Conservation (phyloP, 345 rosid genomes). For the Gossypium rotundifolium region DNA sequence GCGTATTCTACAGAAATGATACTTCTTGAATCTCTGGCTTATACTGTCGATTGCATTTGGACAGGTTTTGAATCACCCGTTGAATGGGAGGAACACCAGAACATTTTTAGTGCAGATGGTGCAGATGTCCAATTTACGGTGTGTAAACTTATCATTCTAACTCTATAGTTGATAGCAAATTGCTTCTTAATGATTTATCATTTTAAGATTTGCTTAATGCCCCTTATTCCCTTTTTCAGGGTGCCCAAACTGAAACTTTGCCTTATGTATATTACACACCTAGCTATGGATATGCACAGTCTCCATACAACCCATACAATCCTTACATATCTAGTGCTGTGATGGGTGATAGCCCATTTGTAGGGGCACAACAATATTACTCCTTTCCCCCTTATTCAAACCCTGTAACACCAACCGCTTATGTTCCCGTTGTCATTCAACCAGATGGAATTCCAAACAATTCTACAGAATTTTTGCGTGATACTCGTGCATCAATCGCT, state of each 20-base stretch:
- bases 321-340: slow-evolving; percentile 86
- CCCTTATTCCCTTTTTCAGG: slow-evolving; percentile 37
- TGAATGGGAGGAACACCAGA: slow-evolving; percentile 91
- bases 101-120: slow-evolving; percentile 80
- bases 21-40: not conserved
- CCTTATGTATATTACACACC: slow-evolving; percentile 85
- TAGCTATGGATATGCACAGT: slow-evolving; percentile 73
- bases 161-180: not conserved
- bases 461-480: slow-evolving; percentile 42
- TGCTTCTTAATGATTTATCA: not conserved
- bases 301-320: slow-evolving; percentile 87
- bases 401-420: slow-evolving; percentile 49
- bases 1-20: not conserved
- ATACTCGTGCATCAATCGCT: slow-evolving; percentile 31
- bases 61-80: slow-evolving; percentile 83
- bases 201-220: slow-evolving; percentile 6
- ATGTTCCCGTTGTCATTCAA: slow-evolving; percentile 43
- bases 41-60: slow-evolving; percentile 5
- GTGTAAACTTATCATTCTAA: slow-evolving; percentile 8
- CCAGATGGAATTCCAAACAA: slow-evolving; percentile 38
- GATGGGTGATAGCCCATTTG: slow-evolving; percentile 54
- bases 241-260: slow-evolving; percentile 69
- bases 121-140: slow-evolving; percentile 66
- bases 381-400: slow-evolving; percentile 56
- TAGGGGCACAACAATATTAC: slow-evolving; percentile 65